Evolutionary conservation across 768 basidiomycete genomes (phyloP).

Genomic region (Tulasnella sp.): DNA sequence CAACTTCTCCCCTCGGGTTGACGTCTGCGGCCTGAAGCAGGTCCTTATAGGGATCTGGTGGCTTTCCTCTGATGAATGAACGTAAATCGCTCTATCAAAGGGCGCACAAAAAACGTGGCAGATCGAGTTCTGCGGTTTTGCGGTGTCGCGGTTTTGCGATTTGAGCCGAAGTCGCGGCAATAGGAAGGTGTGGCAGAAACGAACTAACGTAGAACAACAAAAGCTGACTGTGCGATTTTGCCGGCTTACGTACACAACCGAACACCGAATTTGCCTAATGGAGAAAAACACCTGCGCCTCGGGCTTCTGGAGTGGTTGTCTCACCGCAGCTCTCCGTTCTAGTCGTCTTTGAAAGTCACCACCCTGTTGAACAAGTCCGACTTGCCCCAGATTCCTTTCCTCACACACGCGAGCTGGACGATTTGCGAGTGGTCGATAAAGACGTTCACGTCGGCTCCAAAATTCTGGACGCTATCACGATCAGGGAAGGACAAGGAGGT

Average conservation of each 20-base stretch:
- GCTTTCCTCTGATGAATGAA: background rate
- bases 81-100: background rate
- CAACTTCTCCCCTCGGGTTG: background rate
- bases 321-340: background rate
- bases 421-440: conserved; percentile 54
- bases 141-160: no score
- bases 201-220: background rate
- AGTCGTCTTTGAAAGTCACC: conserved; percentile 45
- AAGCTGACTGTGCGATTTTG: background rate
- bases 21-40: conserved; percentile 2
- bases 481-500: background rate
- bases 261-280: background rate
- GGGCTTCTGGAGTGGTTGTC: background rate
- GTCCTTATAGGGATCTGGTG: background rate
- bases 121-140: background rate
- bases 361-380: conserved; percentile 51
- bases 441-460: conserved; percentile 50
- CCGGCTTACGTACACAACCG: background rate
- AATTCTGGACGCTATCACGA: conserved; percentile 52
- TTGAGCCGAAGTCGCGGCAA: background rate
- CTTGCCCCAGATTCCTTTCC: conserved; percentile 54
- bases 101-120: background rate
- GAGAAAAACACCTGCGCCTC: background rate
- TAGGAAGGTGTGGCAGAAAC: background rate
- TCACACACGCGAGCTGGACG: conserved; percentile 51